These are phyloP conservation scores for Hypoxylon intermedium DNA, from an alignment of 495 filamentous ascomycete species.

Conservation along the genomic window DNA sequence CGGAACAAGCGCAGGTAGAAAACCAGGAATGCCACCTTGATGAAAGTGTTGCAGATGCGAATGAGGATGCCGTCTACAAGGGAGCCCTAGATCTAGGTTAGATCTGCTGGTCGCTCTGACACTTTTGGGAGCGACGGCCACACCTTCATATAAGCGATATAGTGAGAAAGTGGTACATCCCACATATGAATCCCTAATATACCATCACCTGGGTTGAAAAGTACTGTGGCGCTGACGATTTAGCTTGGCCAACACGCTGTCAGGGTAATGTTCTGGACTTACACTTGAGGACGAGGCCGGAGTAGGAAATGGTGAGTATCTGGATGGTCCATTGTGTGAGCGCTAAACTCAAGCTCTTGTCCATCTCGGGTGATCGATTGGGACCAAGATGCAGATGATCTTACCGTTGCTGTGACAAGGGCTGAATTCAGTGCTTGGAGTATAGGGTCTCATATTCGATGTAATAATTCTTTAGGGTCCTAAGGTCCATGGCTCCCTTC, in stretches of 20 bases:
- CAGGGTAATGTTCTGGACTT: neutral
- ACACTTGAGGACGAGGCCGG: constrained; percentile 25
- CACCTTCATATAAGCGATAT: constrained; percentile 15
- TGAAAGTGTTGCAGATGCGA: constrained; percentile 18
- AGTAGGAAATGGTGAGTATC: constrained; percentile 22
- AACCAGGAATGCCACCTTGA: constrained; percentile 26
- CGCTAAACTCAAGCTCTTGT: neutral
- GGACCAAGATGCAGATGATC: neutral
- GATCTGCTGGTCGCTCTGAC: neutral
- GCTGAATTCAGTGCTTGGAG: too few species aligned
- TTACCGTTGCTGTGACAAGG: constrained; percentile 15
- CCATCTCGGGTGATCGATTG: neutral
- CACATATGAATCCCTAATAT: constrained; percentile 27
- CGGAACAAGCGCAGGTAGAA: constrained; percentile 27
- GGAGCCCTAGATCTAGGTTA: constrained; percentile 1
- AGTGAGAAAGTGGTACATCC: constrained; percentile 28
- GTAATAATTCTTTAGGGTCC: too few species aligned
- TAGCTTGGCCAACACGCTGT: neutral
- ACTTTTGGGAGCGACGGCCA: neutral
- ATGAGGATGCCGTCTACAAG: constrained; percentile 19
- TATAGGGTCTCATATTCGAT: too few species aligned
- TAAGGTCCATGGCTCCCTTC: too few species aligned
- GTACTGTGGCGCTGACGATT: constrained; percentile 6
- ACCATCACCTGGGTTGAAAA: constrained; percentile 11
- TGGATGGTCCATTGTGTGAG: constrained; percentile 1